Conservation (phyloP, 129 eudicot species). For the Helianthus tuberosus region DNA sequence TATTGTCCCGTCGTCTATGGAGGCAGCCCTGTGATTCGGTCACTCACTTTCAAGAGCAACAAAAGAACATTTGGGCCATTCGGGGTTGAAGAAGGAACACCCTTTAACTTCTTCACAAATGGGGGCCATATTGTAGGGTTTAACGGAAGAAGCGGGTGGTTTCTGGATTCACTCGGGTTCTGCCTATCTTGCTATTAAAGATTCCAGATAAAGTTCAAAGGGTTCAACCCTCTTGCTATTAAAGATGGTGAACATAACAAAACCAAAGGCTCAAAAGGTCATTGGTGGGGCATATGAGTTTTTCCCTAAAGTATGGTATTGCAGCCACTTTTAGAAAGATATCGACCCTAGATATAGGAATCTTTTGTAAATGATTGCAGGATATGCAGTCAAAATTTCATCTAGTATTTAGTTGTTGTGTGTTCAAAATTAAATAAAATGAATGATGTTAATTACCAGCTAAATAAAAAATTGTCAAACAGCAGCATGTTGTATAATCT, state of each 20-base stretch:
- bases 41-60: too few relatives aligned
- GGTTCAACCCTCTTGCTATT: slow-evolving; percentile 13
- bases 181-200: slow-evolving; percentile 31
- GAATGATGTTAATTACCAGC: too few relatives aligned
- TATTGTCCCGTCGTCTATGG: too few relatives aligned
- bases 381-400: neutral
- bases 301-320: neutral
- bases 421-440: neutral
- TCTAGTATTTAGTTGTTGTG: neutral
- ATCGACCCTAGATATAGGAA: neutral
- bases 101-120: slow-evolving; percentile 52
- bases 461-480: too few relatives aligned
- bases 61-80: neutral
- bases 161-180: slow-evolving; percentile 61
- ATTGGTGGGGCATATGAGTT: slow-evolving; percentile 3
- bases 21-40: too few relatives aligned
- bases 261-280: slow-evolving; percentile 12
- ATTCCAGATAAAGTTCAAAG: slow-evolving; percentile 37
- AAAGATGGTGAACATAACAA: slow-evolving; percentile 18
- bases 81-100: slow-evolving; percentile 80
- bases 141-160: slow-evolving; percentile 71
- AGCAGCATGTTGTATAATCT: too few relatives aligned
- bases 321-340: neutral
- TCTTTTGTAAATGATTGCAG: neutral
- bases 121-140: slow-evolving; percentile 62